Evolutionary conservation across 2,329 filamentous ascomycete species (phyloP), one percentile per base, ranked within the genome.

Genomic region (Aspergillus carbonarius): DNA sequence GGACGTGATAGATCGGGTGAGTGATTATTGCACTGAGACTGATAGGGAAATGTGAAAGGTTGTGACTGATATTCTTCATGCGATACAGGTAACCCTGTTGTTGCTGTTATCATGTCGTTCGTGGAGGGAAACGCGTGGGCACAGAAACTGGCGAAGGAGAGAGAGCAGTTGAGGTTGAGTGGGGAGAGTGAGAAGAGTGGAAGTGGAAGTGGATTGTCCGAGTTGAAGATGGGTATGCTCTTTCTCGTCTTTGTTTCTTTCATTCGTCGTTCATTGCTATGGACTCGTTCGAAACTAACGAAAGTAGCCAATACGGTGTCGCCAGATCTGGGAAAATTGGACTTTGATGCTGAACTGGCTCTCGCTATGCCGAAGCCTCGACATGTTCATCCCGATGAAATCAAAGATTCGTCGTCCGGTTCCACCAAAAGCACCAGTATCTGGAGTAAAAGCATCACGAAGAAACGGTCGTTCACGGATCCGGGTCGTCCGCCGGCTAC

Each of bases 331-430:
- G 30, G 48, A 10, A 51, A 51, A 25, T 65, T 72, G 3, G 63
- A 73, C 54, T 69, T 65, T 47, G 60, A 72, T 27, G 54, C 60
- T 32, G 64, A 64, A 10, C 60, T 72, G 5, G 69, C 70, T 30
- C 44, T 72, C 6, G 66, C 69, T 6, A 72, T 71, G 68, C 68
- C 69, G 1, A 71, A 69, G 34, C 67, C 65, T 3, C 63, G 54
- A 13, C 60, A 55, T 34, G 32, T 30, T 17, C 20, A 50, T 54
- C 32, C 55, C 4, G 56, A 62, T n/a, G 47, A 57, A 15, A 48
- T 18, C 4, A 17, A 30, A 7, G 9, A n/a, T 1, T n/a, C 37
- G 15, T n/a, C 34, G 18, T 20, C 30, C 2, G 23, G 17, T 23
- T n/a, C 15, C 20, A 17, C 34, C 23, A 30, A 40, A 42, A 35